Base-by-base conservation (phyloP, 2,329 filamentous ascomycete species). In the Colletotrichum eleusines region DNA sequence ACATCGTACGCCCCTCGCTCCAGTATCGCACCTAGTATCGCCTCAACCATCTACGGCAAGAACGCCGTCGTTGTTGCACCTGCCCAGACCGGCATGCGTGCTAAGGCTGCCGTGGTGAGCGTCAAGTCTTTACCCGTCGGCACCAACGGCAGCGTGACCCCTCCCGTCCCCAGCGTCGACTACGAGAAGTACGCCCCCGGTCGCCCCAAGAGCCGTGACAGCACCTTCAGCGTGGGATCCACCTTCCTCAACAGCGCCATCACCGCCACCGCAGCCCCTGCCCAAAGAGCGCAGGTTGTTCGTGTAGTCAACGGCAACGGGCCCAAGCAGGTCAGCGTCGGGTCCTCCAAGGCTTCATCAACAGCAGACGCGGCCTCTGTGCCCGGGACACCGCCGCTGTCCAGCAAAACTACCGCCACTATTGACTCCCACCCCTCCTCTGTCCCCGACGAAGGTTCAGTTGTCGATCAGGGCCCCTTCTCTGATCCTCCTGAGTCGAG, bases 21-120 rank as follows among this genome's bases (percentile, higher is more conserved):
- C 59, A 95, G 93, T 77, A 92, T 98, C 74, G 95, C 94, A 68
- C 90, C 88, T 55, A 95, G 93, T 77, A 92, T 98, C 73, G 95
- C 94, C 4, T 97, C 95, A 1, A 98, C 95, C 26, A 94, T 97
- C 63, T 98, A 98, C 78, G 93, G 94, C 74, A 95, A 95, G 83
- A 94, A 97, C 77, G 94, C 94, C 20, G 90, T 97, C 63, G 89
- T 97, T 46, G 75, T 94, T 86, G 78, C 92, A 85, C 92, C 95
- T 0, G 94, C 94, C 0, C 94, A 96, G 77, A 96, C 94, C 63
- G 92, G 94, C 69, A 92, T 95, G 78, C 90, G 94, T 72, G 93
- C 92, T 74, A 97, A 96, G 81, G 94, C 96, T 12, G 95, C 94
- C 44, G 91, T 98, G 78, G 94, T 99, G 78, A 97, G 94, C 76